Base-by-base conservation (phyloP, 2,329 filamentous ascomycete genomes). In the Emergomyces orientalis region DNA sequence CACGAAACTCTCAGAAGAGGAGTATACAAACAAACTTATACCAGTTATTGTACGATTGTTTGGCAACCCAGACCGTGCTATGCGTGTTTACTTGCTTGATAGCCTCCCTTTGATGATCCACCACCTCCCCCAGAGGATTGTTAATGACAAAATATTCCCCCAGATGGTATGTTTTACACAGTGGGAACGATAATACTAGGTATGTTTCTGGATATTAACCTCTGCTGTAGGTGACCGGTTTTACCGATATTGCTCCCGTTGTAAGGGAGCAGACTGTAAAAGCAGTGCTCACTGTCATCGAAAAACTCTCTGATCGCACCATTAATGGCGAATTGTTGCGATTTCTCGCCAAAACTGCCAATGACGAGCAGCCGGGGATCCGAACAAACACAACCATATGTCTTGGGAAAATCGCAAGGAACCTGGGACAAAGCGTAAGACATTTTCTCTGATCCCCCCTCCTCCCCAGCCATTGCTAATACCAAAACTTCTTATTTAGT, bases 361-460 rank as follows among this genome's bases (percentile, higher is more conserved):
- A 97, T 69, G 94, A 99, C 66, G 94, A 97, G 70, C 93, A 99
- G 71, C 91, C 94, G 0, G 94, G 94, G 0, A 99, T 99, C 67
- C 86, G 94, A 65, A 99, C 94, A 9, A 99, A 99, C 73, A 99
- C 94, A 0, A 99, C 94, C 1, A 99, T 99, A 62, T 97, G 93
- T 72, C 78, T 99, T 0, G 94, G 94, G 27, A 97, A 97, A 72
- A 97, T 99, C 69, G 92, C 94, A 17, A 92, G 91, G 69, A 89
- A 96, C 69, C 80, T 99, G 0, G 90, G 91, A 1, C 80, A 84
- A 1, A 79, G 78, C 67, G 81, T 84, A 75, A 62, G 73, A 69
- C 27, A 3, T 54, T 41, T 47, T 30, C 27, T 34, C 9, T n/a
- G 25, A 17, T 17, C 41, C 30, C 13, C 1, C 1, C 8, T 45